A percentile compares a stretch with the other conserved stretches of the same genome.
Conservation (phyloP, 2,329 filamentous ascomycete genomes). For the Xenoacremonium recifei region DNA sequence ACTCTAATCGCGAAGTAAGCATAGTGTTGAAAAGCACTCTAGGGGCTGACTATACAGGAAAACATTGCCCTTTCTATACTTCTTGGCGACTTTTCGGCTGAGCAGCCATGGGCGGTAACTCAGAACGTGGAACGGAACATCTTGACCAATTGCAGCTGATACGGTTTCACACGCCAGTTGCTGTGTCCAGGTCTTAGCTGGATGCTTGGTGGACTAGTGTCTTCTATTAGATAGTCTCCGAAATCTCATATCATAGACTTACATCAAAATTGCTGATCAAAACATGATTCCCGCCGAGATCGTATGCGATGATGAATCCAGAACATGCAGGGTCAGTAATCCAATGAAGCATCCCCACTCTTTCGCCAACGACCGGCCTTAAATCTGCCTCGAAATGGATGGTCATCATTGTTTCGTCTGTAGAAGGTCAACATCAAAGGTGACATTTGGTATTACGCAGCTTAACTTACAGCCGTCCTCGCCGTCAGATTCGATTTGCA, state of each 20-base stretch:
- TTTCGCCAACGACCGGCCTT: slow-evolving; percentile 32
- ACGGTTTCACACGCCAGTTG: slow-evolving; percentile 1
- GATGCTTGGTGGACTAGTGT: slow-evolving; percentile 3
- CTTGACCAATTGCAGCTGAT: slow-evolving; percentile 27
- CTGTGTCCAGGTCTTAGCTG: slow-evolving; percentile 5
- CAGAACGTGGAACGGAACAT: slow-evolving; percentile 35
- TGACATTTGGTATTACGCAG: no score
- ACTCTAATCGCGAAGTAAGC: slow-evolving; percentile 1
- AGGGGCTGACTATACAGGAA: slow-evolving; percentile 2
- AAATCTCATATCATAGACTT: not conserved
- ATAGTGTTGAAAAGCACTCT: not conserved
- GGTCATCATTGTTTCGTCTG: slow-evolving; percentile 46
- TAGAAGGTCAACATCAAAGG: not conserved
- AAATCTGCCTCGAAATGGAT: slow-evolving; percentile 44
- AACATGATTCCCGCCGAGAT: slow-evolving; percentile 39
- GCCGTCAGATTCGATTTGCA: slow-evolving; percentile 38
- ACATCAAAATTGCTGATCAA: slow-evolving; percentile 42
- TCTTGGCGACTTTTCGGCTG: slow-evolving; percentile 38
- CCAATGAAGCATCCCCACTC: slow-evolving; percentile 45
- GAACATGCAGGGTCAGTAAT: slow-evolving; percentile 40
- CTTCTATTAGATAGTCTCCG: not conserved
- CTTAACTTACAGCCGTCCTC: slow-evolving; percentile 37
- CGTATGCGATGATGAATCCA: slow-evolving; percentile 44
- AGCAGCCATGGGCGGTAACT: slow-evolving; percentile 35
- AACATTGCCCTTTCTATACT: slow-evolving; percentile 29